Conservation (phyloP, 2,329 filamentous ascomycete species). For the Sordariomycetes sp. region DNA sequence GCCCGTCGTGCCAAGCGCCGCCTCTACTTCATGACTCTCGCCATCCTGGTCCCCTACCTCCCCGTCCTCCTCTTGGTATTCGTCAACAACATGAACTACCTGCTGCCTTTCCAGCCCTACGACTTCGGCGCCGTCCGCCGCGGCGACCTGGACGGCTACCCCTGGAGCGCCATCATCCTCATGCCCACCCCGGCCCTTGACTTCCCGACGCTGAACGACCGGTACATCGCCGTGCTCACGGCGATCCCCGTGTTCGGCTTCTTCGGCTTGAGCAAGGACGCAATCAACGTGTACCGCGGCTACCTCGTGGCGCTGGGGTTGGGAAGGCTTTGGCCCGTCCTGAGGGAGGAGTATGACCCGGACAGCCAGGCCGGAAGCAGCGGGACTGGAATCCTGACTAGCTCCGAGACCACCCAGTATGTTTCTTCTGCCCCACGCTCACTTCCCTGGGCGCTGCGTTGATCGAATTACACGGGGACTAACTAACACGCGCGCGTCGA, state of each 20-base stretch:
- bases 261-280: conserved; percentile 45
- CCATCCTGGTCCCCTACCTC: conserved; percentile 39
- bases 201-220: conserved; percentile 30
- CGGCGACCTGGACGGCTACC: conserved; percentile 9
- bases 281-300: conserved; percentile 35
- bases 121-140: conserved; percentile 30
- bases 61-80: conserved; percentile 33
- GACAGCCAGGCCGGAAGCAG: conserved; percentile 10
- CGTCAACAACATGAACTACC: conserved; percentile 25
- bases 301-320: conserved; percentile 28
- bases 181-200: conserved; percentile 26
- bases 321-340: conserved; percentile 28
- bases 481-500: background rate
- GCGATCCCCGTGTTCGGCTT: conserved; percentile 37
- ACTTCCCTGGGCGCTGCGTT: background rate
- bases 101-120: conserved; percentile 21
- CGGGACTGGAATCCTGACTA: background rate
- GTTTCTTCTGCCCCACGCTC: background rate
- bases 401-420: conserved; percentile 2
- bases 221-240: conserved; percentile 37
- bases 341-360: conserved; percentile 27
- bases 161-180: conserved; percentile 37
- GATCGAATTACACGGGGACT: background rate
- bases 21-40: conserved; percentile 44
- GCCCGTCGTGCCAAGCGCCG: conserved; percentile 37